These are phyloP conservation scores for Neofusicoccum sp. DNA, from an alignment of 2,329 filamentous ascomycete species.

Conservation along the genomic window DNA sequence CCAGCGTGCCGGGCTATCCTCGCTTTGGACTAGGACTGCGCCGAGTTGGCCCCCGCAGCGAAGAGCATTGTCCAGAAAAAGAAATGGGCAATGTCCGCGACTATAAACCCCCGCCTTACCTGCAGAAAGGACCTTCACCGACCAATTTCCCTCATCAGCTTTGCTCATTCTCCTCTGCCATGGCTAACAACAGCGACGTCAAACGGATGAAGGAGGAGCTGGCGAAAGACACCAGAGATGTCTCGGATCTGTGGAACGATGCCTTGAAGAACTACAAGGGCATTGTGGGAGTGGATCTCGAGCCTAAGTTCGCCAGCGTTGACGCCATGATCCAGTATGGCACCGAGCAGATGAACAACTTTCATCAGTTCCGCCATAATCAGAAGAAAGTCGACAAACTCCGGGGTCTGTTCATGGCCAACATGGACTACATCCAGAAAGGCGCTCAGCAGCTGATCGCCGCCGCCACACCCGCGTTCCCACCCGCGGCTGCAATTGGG, in stretches of 20 bases:
- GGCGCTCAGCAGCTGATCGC: slow-evolving; percentile 23
- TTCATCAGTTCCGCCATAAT: slow-evolving; percentile 20
- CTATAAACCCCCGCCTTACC: no score
- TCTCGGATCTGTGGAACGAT: slow-evolving; percentile 37
- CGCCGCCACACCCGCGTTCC: slow-evolving; percentile 26
- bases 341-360: slow-evolving; percentile 27
- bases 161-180: not conserved
- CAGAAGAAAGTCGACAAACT: slow-evolving; percentile 23
- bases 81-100: no score
- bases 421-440: slow-evolving; percentile 27
- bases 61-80: no score
- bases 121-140: no score
- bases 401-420: slow-evolving; percentile 21
- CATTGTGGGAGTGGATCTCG: slow-evolving; percentile 37
- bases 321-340: slow-evolving; percentile 31
- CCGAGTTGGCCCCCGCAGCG: no score
- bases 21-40: no score
- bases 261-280: slow-evolving; percentile 38
- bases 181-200: not conserved
- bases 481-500: slow-evolving; percentile 25
- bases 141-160: no score
- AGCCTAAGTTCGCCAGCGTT: slow-evolving; percentile 33
- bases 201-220: slow-evolving; percentile 33
- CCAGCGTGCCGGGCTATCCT: no score
- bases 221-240: slow-evolving; percentile 32